Conservation (phyloP, 2,329 filamentous ascomycete species). For the Pezicula carpinea region DNA sequence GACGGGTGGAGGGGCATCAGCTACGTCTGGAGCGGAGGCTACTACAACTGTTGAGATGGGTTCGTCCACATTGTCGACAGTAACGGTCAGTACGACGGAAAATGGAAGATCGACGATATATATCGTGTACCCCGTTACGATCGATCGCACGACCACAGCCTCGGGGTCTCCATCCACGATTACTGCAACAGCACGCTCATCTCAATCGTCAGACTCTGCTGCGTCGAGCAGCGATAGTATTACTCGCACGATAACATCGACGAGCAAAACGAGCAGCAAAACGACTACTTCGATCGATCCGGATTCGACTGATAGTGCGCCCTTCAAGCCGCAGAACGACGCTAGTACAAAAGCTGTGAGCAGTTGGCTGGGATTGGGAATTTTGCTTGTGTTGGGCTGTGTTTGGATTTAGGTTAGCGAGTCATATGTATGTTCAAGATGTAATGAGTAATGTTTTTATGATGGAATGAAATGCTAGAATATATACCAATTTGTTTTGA, state of each 20-base stretch:
- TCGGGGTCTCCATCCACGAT: conserved; percentile 2
- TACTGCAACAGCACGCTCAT: not conserved
- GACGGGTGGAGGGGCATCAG: conserved; percentile 9
- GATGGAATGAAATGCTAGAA: too few species aligned
- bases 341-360: not conserved
- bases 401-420: conserved; percentile 7
- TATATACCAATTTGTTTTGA: too few species aligned
- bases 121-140: conserved; percentile 10
- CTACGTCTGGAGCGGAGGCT: conserved; percentile 4
- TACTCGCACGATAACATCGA: not conserved
- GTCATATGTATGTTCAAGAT: too few species aligned
- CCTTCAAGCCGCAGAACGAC: conserved; percentile 20
- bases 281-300: conserved; percentile 8
- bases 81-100: conserved; percentile 5
- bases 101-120: conserved; percentile 4
- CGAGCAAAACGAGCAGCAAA: conserved; percentile 6
- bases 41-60: not conserved
- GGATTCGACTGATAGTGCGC: conserved; percentile 21
- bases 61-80: not conserved
- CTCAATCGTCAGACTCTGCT: not conserved
- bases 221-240: not conserved
- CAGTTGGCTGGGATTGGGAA: conserved; percentile 7
- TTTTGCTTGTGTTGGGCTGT: not conserved
- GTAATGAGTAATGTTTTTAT: too few species aligned
- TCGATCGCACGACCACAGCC: conserved; percentile 9